Percentiles rank a stretch among this genome's conserved stretches.
Evolutionary conservation across 2,329 filamentous ascomycete genomes (phyloP).

Genomic region (Talaromyces piceae): DNA sequence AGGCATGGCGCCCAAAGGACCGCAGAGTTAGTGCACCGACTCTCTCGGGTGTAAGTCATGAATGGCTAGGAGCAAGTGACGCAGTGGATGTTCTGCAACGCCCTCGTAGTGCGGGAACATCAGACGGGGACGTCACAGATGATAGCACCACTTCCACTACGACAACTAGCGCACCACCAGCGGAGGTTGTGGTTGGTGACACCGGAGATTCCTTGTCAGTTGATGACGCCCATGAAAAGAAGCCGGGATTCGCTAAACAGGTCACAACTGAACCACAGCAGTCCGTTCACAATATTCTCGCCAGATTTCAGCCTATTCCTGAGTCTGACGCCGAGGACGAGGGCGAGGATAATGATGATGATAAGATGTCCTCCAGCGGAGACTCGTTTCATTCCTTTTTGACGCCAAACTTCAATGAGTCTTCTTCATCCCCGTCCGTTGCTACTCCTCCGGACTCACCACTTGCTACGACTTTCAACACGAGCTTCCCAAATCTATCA

Average conservation of each 20-base stretch:
- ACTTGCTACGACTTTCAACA: conserved; percentile 15
- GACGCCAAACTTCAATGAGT: conserved; percentile 11
- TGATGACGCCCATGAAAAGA: conserved; percentile 9
- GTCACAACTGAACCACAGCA: conserved; percentile 23
- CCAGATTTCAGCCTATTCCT: conserved; percentile 29
- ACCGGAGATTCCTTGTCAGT: conserved; percentile 13
- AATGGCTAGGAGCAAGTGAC: conserved; percentile 13
- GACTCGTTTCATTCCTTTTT: conserved; percentile 39
- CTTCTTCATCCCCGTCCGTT: conserved; percentile 15
- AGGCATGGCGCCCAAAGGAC: conserved; percentile 59
- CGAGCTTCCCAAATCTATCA: conserved; percentile 11
- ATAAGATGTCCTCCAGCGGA: conserved; percentile 27
- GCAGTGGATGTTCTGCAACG: conserved; percentile 16
- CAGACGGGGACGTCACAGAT: conserved; percentile 26
- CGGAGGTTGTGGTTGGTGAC: conserved; percentile 5
- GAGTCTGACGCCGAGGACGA: conserved; percentile 22
- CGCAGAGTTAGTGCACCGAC: conserved; percentile 32
- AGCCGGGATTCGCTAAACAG: conserved; percentile 13
- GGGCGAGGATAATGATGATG: conserved; percentile 20
- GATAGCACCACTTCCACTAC: conserved; percentile 22
- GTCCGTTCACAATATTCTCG: conserved; percentile 30
- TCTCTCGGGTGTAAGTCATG: conserved; percentile 12
- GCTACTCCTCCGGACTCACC: conserved; percentile 15
- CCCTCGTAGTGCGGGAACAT: conserved; percentile 24
- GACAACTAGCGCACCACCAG: conserved; percentile 12